These are phyloP conservation scores for Zoysia japonica DNA, from an alignment of 176 grass and related monocot genomes.

Conservation along the genomic window DNA sequence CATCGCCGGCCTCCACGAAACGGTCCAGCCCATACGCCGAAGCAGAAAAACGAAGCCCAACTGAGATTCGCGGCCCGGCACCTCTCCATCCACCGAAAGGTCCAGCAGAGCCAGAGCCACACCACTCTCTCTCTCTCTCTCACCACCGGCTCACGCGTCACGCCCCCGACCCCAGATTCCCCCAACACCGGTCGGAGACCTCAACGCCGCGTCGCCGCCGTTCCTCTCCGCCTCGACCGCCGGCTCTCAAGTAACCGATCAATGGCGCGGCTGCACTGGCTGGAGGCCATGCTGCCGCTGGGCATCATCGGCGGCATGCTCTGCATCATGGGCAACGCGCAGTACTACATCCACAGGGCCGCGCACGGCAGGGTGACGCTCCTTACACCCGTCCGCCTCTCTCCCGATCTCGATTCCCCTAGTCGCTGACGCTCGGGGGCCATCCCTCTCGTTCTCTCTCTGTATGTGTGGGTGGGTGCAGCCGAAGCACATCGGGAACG, in stretches of 20 bases:
- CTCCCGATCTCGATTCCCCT: not conserved
- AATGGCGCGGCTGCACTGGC: slow-evolving; percentile 83
- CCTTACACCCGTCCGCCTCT: not conserved
- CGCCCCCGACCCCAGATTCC: not conserved
- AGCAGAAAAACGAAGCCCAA: not conserved
- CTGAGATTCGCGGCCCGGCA: not conserved
- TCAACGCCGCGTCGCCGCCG: not conserved
- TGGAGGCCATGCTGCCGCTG: slow-evolving; percentile 90
- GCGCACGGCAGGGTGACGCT: slow-evolving; percentile 77
- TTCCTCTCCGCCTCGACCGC: not conserved
- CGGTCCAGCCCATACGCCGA: not conserved
- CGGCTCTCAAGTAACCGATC: not conserved
- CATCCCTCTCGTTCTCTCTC: not conserved
- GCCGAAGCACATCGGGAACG: slow-evolving; percentile 97
- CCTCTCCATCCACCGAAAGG: not conserved
- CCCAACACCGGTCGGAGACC: slow-evolving; percentile 17
- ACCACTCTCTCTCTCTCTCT: too few species aligned
- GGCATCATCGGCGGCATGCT: slow-evolving; percentile 97
- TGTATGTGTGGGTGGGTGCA: slow-evolving; percentile 38
- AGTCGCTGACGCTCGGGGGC: not conserved
- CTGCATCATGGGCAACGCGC: slow-evolving; percentile 96
- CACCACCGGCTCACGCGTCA: not conserved
- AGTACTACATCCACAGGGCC: slow-evolving; percentile 96
- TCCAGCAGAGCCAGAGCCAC: not conserved
- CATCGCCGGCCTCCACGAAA: not conserved